These are phyloP conservation scores for Alternaria postmessia DNA, from an alignment of 2,329 filamentous ascomycete genomes.

Conservation along the genomic window DNA sequence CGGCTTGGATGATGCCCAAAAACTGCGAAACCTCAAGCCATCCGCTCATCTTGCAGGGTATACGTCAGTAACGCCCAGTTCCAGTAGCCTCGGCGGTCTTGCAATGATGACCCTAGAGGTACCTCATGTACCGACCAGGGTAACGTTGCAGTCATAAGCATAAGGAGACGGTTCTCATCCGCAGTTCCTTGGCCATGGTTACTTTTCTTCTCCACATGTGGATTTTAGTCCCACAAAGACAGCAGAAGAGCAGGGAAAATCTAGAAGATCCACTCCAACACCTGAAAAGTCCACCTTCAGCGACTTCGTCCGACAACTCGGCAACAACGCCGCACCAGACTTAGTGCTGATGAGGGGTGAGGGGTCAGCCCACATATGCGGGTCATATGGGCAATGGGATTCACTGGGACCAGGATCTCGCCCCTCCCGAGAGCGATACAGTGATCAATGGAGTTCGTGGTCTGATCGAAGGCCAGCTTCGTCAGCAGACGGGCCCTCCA, in stretches of 20 bases:
- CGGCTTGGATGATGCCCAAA: conserved; percentile 27
- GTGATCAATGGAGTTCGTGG: neutral
- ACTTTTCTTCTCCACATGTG: neutral
- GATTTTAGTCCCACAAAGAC: neutral
- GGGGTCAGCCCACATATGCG: conserved; percentile 19
- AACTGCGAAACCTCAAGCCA: conserved; percentile 20
- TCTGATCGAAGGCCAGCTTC: neutral
- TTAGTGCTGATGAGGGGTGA: conserved; percentile 13
- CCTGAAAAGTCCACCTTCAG: neutral
- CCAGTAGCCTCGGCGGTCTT: conserved; percentile 2
- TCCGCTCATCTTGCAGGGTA: conserved; percentile 17
- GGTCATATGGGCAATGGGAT: conserved; percentile 11
- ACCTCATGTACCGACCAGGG: conserved; percentile 13
- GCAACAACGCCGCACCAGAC: neutral
- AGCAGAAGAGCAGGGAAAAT: conserved; percentile 3
- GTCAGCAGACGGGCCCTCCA: conserved; percentile 2
- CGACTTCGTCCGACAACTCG: neutral
- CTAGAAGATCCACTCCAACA: neutral
- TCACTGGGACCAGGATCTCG: conserved; percentile 10
- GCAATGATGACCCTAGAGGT: conserved; percentile 1
- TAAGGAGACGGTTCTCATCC: neutral
- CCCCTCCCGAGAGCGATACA: conserved; percentile 9
- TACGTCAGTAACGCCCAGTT: conserved; percentile 1
- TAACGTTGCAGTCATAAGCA: conserved; percentile 5
- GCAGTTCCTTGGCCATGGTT: neutral